Evolutionary conservation across 495 filamentous ascomycete genomes (phyloP).

Genomic region (Daldinia loculata): DNA sequence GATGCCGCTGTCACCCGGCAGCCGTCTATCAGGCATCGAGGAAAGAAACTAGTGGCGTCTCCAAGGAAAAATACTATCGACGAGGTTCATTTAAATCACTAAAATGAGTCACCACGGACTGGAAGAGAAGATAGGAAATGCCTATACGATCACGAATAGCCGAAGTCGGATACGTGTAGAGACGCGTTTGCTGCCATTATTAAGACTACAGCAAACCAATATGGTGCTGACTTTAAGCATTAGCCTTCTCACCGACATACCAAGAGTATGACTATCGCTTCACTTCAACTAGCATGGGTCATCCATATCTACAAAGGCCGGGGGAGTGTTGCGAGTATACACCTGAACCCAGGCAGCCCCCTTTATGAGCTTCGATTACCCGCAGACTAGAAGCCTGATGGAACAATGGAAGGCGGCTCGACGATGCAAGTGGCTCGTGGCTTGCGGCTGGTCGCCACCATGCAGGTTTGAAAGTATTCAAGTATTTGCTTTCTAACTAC

Average conservation of each 20-base stretch:
- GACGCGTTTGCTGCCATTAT: background rate
- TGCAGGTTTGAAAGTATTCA: conserved; percentile 33
- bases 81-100: background rate
- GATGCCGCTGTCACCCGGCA: conserved; percentile 25
- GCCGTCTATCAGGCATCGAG: background rate
- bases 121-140: background rate
- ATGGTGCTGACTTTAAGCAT: background rate
- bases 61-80: background rate
- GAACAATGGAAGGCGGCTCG: conserved; percentile 33
- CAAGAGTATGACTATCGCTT: background rate
- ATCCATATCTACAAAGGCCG: background rate
- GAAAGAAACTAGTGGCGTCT: background rate
- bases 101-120: background rate
- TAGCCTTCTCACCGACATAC: background rate
- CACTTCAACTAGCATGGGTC: background rate
- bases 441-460: conserved; percentile 34
- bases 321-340: conserved; percentile 22
- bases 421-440: conserved; percentile 41
- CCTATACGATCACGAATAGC: background rate
- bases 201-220: background rate
- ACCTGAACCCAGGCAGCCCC: conserved; percentile 12
- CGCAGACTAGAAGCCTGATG: conserved; percentile 37
- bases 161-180: background rate
- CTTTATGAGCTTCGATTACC: conserved; percentile 29
- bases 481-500: conserved; percentile 10